These are phyloP conservation scores for Ceraceosorus bombacis DNA, from an alignment of 1,284 basidiomycete genomes.

Conservation along the genomic window DNA sequence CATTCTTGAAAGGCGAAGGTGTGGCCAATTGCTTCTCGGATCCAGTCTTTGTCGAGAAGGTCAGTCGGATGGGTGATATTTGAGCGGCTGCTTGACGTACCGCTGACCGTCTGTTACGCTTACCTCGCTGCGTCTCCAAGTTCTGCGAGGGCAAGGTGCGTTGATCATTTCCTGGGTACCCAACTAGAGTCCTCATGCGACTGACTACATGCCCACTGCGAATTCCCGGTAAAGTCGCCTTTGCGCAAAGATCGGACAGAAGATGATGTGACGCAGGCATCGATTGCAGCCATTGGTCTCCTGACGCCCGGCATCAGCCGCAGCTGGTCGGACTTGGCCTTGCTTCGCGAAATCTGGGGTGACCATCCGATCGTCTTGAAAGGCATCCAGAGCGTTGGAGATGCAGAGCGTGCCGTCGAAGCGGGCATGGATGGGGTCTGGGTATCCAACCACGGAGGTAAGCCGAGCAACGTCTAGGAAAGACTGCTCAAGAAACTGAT, in stretches of 20 bases:
- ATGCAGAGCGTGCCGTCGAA: slow-evolving; percentile 34
- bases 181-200: no score
- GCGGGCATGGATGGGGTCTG: slow-evolving; percentile 40
- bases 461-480: no score
- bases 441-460: slow-evolving; percentile 44
- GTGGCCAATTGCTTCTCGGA: slow-evolving; percentile 37
- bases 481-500: no score
- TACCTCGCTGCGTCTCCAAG: background rate
- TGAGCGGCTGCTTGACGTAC: no score
- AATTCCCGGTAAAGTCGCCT: slow-evolving; percentile 17
- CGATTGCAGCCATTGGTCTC: slow-evolving; percentile 28
- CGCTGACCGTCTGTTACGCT: background rate
- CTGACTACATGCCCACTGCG: background rate
- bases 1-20: slow-evolving; percentile 57
- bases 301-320: slow-evolving; percentile 33
- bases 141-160: slow-evolving; percentile 33
- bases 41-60: slow-evolving; percentile 36
- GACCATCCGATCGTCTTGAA: slow-evolving; percentile 39
- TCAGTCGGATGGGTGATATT: background rate
- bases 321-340: slow-evolving; percentile 34
- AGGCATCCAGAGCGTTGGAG: slow-evolving; percentile 32
- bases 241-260: slow-evolving; percentile 20
- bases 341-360: slow-evolving; percentile 35
- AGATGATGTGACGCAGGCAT: slow-evolving; percentile 32
- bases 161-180: background rate